phyloP scores from a whole-genome alignment of 345 rosid genomes.

The Citrus glauca region DNA sequence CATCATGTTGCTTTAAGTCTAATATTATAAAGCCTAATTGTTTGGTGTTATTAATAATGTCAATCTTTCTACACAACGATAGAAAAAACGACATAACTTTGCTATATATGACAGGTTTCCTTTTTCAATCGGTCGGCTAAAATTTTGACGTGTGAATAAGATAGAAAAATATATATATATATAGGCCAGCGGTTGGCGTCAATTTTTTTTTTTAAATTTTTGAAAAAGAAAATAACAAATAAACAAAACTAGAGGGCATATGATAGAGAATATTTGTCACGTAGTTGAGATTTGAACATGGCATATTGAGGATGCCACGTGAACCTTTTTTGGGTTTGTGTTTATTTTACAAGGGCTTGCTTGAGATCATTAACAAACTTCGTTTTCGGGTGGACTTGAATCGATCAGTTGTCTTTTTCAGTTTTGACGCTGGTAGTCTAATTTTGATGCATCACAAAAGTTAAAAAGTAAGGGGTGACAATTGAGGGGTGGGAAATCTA shows the following conservation, averaged over 20 bases:
- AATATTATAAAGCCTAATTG: neutral
- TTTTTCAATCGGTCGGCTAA: neutral
- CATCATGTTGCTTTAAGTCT: neutral
- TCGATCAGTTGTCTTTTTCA: too few relatives aligned
- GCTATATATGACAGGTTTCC: too few relatives aligned
- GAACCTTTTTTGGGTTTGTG: neutral
- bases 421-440: neutral
- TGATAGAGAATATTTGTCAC: slow-evolving; percentile 18
- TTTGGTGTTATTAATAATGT: neutral
- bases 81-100: neutral
- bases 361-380: neutral
- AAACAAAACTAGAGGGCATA: neutral
- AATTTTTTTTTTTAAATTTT: too few relatives aligned
- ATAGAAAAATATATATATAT: neutral
- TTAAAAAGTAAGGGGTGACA: too few relatives aligned
- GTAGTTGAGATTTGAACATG: slow-evolving; percentile 23
- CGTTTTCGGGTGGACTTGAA: too few relatives aligned
- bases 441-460: too few relatives aligned
- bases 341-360: neutral
- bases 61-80: neutral
- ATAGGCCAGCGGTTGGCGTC: neutral
- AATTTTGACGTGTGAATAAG: neutral
- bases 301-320: slow-evolving; percentile 26
- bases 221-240: neutral
- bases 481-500: too few relatives aligned